Evolutionary conservation across 1,284 basidiomycete species (phyloP), one percentile per base, ranked within the genome.

Genomic region (Coniferiporia weirii): DNA sequence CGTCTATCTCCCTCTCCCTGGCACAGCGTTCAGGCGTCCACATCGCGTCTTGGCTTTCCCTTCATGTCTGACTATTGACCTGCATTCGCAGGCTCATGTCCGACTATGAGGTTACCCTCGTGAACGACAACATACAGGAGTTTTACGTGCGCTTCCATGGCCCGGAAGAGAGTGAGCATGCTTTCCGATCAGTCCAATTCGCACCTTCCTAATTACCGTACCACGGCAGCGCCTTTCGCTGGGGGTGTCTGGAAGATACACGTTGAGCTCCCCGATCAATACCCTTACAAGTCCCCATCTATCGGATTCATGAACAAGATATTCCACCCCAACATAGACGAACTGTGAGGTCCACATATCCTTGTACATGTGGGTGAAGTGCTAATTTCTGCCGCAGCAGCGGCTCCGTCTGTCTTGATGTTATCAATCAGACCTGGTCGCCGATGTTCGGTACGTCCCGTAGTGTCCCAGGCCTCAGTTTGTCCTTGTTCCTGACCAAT

Each of bases 301-400:
- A 99, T 99, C 67, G 96, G 96, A 1, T 99, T 99, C 76, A 96
- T 98, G 93, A 99, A 99, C 84, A 98, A 98, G 87, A 98, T 99
- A 71, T 99, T 98, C 73, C 96, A 99, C 70, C 96, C 96, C 9
- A 98, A 98, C 71, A 98, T 98, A 68, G 95, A 98, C 73, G 95
- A 98, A 73, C 75, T 95, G 91, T 94, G 68, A 70, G 89, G 73
- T 6, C 58, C 34, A 20, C 40, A 19, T 55, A 38, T 57, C 17
- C 48, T 17, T 27, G 38, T 44, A 57, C 51, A 38, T 50, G 46
- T 46, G 27, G 55, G 64, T 54, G 32, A 47, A 20, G 20, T 36
- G 46, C 50, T 53, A 43, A 52, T 50, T 12, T 32, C 9, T 47
- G 40, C 64, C 61, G 57, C 72, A 95, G 93, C 69, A 95, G 93